Conservation (phyloP, 2,329 filamentous ascomycete species). For the Trichoderma breve region DNA sequence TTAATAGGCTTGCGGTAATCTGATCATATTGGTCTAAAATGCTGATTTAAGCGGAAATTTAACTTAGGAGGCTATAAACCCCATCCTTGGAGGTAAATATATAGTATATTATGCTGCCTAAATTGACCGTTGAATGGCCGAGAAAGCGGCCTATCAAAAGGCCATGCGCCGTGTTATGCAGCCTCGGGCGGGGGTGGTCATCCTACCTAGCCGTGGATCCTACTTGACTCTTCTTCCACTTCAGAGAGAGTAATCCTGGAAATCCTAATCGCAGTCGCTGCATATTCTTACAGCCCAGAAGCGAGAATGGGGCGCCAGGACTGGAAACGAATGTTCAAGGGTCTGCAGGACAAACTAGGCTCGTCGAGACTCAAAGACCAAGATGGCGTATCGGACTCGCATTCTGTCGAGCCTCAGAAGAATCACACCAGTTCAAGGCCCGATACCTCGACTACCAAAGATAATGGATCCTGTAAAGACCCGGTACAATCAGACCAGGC, state of each 20-base stretch:
- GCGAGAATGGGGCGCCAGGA: not conserved
- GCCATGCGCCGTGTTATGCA: not conserved
- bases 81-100: too few species aligned
- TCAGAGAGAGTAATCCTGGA: accelerated
- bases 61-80: not conserved
- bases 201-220: not conserved
- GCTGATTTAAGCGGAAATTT: not conserved
- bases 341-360: not conserved
- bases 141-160: not conserved
- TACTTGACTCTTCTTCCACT: not conserved
- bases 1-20: not conserved
- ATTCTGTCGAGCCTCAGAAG: not conserved
- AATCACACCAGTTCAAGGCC: not conserved
- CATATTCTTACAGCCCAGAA: not conserved
- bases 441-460: not conserved
- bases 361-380: not conserved
- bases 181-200: not conserved
- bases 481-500: not conserved
- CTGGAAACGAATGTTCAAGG: not conserved
- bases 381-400: not conserved
- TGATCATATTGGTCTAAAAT: not conserved
- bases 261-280: not conserved
- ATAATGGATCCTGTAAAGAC: not conserved
- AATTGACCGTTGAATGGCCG: not conserved
- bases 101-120: too few species aligned